Percentiles rank a stretch among this genome's conserved stretches.
These are phyloP conservation scores for Adansonia rubrostipa DNA, from an alignment of 441 rosid species.

Conservation along the genomic window DNA sequence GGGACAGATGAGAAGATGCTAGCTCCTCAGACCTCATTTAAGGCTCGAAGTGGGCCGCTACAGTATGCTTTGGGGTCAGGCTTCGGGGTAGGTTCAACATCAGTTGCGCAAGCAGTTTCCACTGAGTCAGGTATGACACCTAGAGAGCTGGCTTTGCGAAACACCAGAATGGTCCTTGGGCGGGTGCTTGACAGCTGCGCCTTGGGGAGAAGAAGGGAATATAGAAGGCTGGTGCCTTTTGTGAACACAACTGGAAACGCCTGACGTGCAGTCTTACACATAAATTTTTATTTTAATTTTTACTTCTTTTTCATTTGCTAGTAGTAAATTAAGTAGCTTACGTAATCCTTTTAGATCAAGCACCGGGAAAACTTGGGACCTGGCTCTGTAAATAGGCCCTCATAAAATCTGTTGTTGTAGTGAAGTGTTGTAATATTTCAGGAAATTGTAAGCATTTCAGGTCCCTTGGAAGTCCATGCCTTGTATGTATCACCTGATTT, in stretches of 20 bases:
- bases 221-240: slow-evolving; percentile 85
- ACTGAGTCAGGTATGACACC: slow-evolving; percentile 68
- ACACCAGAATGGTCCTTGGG: slow-evolving; percentile 80
- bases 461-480: background rate
- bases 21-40: slow-evolving; percentile 85
- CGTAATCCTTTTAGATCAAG: background rate
- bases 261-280: slow-evolving; percentile 30
- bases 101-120: slow-evolving; percentile 50
- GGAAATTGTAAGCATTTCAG: slow-evolving; percentile 7
- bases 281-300: background rate
- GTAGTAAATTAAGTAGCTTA: background rate
- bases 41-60: slow-evolving; percentile 81
- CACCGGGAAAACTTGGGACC: slow-evolving; percentile 10
- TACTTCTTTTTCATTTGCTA: background rate
- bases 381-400: slow-evolving; percentile 35
- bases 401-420: slow-evolving; percentile 18
- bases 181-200: slow-evolving; percentile 89
- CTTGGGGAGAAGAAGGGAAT: slow-evolving; percentile 83
- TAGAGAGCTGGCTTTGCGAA: slow-evolving; percentile 82
- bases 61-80: slow-evolving; percentile 60
- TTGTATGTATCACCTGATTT: background rate
- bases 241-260: slow-evolving; percentile 72
- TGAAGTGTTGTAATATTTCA: background rate
- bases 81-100: slow-evolving; percentile 48
- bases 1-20: slow-evolving; percentile 77